Conservation (phyloP, 2,329 filamentous ascomycete genomes). For the Fusarium keratoplasticum region DNA sequence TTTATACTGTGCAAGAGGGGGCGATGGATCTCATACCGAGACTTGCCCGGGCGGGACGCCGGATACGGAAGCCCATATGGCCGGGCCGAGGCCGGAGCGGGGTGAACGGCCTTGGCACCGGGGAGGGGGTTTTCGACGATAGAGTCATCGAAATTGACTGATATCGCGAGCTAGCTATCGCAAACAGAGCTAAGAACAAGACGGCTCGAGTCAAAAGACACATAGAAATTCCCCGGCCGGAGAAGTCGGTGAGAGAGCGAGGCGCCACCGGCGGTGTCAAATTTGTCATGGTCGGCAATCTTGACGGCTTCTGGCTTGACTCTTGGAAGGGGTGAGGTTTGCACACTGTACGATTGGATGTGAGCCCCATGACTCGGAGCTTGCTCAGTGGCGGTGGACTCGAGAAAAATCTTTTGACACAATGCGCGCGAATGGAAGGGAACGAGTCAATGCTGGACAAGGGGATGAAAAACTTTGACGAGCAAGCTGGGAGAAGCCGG, state of each 20-base stretch:
- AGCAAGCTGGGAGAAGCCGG: background rate
- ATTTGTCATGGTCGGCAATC: slow-evolving; percentile 10
- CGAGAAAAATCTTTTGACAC: background rate
- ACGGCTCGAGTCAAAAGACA: slow-evolving; percentile 1
- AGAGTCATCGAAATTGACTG: slow-evolving; percentile 3
- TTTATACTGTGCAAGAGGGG: slow-evolving; percentile 34
- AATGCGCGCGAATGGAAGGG: background rate
- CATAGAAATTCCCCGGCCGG: slow-evolving; percentile 7
- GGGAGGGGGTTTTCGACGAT: slow-evolving; percentile 13
- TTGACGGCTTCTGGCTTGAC: slow-evolving; percentile 27
- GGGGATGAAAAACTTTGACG: slow-evolving; percentile 10
- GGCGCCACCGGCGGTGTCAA: slow-evolving; percentile 18
- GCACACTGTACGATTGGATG: slow-evolving; percentile 28
- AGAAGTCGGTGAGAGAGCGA: slow-evolving; percentile 11
- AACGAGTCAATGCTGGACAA: background rate
- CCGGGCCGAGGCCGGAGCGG: slow-evolving; percentile 40
- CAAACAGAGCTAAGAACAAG: background rate
- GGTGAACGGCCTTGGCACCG: slow-evolving; percentile 20
- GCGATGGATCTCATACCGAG: background rate
- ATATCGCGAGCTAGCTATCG: background rate
- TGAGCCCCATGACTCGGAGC: slow-evolving; percentile 22
- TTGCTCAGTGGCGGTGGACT: slow-evolving; percentile 35
- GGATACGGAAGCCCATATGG: slow-evolving; percentile 28
- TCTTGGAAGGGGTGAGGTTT: slow-evolving; percentile 8
- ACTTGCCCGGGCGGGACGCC: slow-evolving; percentile 14